These are phyloP conservation scores for Verticillium klebahnii DNA, from an alignment of 2,329 filamentous ascomycete species.

Conservation along the genomic window DNA sequence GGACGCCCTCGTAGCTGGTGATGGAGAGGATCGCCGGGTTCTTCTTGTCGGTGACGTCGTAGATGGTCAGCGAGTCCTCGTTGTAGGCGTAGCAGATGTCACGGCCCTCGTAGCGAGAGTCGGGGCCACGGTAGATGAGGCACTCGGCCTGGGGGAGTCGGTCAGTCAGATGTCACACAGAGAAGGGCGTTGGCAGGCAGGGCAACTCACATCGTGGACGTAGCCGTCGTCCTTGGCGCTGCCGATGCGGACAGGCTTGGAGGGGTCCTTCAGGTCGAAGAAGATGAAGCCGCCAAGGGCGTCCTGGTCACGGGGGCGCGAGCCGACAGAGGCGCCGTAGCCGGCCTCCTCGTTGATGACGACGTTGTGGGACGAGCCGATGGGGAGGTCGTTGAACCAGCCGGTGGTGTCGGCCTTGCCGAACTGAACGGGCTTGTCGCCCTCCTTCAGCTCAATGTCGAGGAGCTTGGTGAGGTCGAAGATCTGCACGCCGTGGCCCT, in stretches of 20 bases:
- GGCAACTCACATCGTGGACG: conserved; percentile 34
- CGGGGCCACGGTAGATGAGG: conserved; percentile 46
- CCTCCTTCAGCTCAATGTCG: conserved; percentile 31
- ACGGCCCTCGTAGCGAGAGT: conserved; percentile 34
- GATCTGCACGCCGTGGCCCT: conserved; percentile 52
- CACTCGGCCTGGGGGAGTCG: conserved; percentile 33
- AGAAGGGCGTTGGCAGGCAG: conserved; percentile 3
- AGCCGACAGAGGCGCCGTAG: conserved; percentile 36
- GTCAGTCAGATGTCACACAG: background rate
- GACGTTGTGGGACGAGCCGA: conserved; percentile 36
- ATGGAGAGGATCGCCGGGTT: conserved; percentile 40
- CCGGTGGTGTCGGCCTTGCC: conserved; percentile 22
- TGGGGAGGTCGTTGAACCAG: conserved; percentile 17
- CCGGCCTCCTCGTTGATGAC: conserved; percentile 40
- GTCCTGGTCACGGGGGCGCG: conserved; percentile 24
- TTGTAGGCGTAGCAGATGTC: conserved; percentile 52
- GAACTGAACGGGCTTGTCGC: conserved; percentile 28
- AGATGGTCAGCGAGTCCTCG: conserved; percentile 44
- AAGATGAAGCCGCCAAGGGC: conserved; percentile 47
- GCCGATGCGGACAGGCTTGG: conserved; percentile 44
- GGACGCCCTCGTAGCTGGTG: conserved; percentile 43
- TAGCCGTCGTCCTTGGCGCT: conserved; percentile 41
- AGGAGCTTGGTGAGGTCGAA: conserved; percentile 55
- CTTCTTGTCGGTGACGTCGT: conserved; percentile 44
- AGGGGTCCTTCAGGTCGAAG: conserved; percentile 46